Percentiles rank a stretch among this genome's conserved stretches.
These are phyloP conservation scores for Scedosporium apiospermum DNA, from an alignment of 2,329 filamentous ascomycete species.

Conservation along the genomic window DNA sequence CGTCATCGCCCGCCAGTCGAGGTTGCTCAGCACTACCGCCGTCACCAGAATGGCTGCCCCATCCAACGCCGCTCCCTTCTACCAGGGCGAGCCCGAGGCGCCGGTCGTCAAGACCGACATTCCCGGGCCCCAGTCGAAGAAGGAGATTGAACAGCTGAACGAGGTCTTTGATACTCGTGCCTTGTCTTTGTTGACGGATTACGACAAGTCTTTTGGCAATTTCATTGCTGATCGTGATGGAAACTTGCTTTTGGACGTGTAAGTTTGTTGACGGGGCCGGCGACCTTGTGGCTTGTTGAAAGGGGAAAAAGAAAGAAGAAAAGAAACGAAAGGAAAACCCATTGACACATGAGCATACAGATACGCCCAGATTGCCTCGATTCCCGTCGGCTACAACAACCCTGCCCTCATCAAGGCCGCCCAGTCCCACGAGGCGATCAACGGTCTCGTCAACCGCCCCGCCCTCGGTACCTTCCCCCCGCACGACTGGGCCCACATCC, in stretches of 20 bases:
- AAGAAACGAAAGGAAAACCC: background rate
- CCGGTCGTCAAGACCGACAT: slow-evolving; percentile 51
- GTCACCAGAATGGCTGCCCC: background rate
- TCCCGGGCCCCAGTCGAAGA: slow-evolving; percentile 66
- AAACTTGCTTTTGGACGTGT: slow-evolving; percentile 65
- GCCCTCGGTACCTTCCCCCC: slow-evolving; percentile 75
- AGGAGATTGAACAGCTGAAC: slow-evolving; percentile 60
- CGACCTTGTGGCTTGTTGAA: too few relatives aligned
- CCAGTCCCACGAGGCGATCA: slow-evolving; percentile 61
- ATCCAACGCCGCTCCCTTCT: slow-evolving; percentile 19
- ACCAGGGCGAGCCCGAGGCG: slow-evolving; percentile 39
- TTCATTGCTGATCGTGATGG: slow-evolving; percentile 68
- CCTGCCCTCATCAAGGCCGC: slow-evolving; percentile 55
- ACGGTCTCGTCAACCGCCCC: slow-evolving; percentile 67
- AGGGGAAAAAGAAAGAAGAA: too few relatives aligned
- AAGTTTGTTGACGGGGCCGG: slow-evolving; percentile 17
- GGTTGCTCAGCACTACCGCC: background rate
- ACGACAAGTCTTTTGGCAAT: slow-evolving; percentile 66
- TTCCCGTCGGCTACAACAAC: slow-evolving; percentile 78
- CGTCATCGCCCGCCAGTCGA: background rate
- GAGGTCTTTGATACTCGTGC: slow-evolving; percentile 78
- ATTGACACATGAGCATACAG: slow-evolving; percentile 21
- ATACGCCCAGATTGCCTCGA: slow-evolving; percentile 76
- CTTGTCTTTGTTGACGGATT: slow-evolving; percentile 75
- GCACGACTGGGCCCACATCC: slow-evolving; percentile 62